A percentile compares a stretch with the other conserved stretches of the same genome.
Conservation (phyloP, 768 basidiomycete species). For the Baorangia bicolor region DNA sequence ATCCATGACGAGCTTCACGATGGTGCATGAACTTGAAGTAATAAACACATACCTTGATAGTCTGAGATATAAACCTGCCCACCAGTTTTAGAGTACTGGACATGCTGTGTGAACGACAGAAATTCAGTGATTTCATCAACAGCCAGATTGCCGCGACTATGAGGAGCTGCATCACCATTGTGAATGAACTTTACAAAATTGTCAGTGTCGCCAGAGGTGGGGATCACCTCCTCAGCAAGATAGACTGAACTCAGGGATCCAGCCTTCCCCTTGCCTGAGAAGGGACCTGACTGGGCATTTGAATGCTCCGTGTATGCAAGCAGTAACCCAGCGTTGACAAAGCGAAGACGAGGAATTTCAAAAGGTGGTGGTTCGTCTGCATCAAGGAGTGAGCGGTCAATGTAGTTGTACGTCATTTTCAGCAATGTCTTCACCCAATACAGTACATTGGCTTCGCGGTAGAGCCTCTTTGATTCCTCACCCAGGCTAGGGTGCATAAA, state of each 20-base stretch:
- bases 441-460: no score
- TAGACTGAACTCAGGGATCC: background rate
- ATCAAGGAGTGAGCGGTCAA: background rate
- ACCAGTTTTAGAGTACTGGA: no score
- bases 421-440: background rate
- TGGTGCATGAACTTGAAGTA: no score
- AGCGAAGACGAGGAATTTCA: conserved; percentile 3
- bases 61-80: no score
- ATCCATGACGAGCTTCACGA: no score
- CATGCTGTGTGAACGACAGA: no score
- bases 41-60: no score
- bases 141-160: no score
- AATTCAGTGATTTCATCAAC: no score
- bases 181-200: background rate
- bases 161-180: background rate
- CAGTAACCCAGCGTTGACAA: conserved; percentile 6
- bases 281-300: no score
- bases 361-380: background rate
- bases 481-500: no score
- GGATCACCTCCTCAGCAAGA: background rate
- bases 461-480: no score
- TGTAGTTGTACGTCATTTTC: conserved; percentile 3
- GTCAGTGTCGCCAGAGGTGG: accelerated
- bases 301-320: background rate
- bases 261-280: background rate